Base-by-base conservation (phyloP, 192 early-diverging fungal species). In the Mortierella hygrophila region DNA sequence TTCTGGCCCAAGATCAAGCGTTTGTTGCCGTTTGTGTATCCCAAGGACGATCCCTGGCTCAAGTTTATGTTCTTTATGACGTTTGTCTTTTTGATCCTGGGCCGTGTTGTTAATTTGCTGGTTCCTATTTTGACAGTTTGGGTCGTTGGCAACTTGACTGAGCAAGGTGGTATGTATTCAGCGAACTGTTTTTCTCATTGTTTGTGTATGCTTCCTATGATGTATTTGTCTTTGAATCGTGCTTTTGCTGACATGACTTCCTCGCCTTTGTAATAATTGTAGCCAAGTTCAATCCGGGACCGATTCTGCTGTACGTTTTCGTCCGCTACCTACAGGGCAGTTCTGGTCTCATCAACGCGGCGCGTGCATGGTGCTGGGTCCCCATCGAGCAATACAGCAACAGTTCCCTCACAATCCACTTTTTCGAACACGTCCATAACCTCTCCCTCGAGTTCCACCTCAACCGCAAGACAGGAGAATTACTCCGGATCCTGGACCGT, bases 301-400 rank as follows among this genome's bases (percentile, higher is more conserved):
- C 89, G 3, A 93, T 97, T 44, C 70, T 95, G 3, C 49, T 94
- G 2, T 97, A 91, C 68, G 87, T 93, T 29, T 88, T 91, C 18
- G 82, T 94, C 55, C 88, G 95, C 41, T 95, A 95, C 79, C 87
- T 97, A 15, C 96, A 97, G 78, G 95, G 96, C 47, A 90, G 94
- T 32, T 93, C 92, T 68, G 95, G 96, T 42, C 80, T 96, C 9
- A 82, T 99, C 40, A 94, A 94, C 70, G 94, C 95, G 5, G 54
- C 93, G n/a, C 96, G 98, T 87, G 94, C 92, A 87, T 95, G 93
- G 80, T 85, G 95, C 5, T 99, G 98, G 98, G 95, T 99, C 68
- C 98, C 97, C 4, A 94, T 99, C 13, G 94, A 95, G 21, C 97
- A 99, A 88, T 96, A 94, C 85, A 98, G 97, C 18, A 98, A 96